Conservation (phyloP, 805 yeast genomes). For the Monosporozyma servazzii region DNA sequence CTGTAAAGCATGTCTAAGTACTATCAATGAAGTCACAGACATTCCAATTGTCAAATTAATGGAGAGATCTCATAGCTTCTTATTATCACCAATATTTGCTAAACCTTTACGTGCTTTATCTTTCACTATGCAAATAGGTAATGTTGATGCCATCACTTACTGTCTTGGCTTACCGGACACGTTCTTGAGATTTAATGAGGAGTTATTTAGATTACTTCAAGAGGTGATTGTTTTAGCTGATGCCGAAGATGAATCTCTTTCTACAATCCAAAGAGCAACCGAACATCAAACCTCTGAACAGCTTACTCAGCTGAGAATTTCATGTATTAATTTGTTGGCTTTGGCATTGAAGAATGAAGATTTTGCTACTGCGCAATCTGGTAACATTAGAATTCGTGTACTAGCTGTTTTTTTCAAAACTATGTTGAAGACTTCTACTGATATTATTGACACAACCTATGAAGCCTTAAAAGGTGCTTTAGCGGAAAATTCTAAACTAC, state of each 20-base stretch:
- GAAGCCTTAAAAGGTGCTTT: constrained; percentile 76
- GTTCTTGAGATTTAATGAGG: constrained; percentile 81
- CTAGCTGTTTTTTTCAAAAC: constrained; percentile 93
- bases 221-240: constrained; percentile 93
- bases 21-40: constrained; percentile 59
- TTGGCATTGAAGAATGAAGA: constrained; percentile 80
- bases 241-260: constrained; percentile 93
- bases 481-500: constrained; percentile 77
- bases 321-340: constrained; percentile 75
- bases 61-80: constrained; percentile 70
- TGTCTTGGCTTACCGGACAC: constrained; percentile 75
- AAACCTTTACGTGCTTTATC: constrained; percentile 95
- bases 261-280: constrained; percentile 74
- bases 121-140: constrained; percentile 97
- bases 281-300: constrained; percentile 88
- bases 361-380: constrained; percentile 63
- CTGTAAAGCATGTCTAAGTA: constrained; percentile 59
- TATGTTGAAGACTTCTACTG: constrained; percentile 71
- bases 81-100: constrained; percentile 90
- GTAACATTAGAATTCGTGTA: constrained; percentile 73
- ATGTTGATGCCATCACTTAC: constrained; percentile 92
- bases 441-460: constrained; percentile 89
- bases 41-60: constrained; percentile 68
- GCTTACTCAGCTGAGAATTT: constrained; percentile 76
- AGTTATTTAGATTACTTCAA: constrained; percentile 68